Percentiles rank a stretch among this genome's conserved stretches.
phyloP scores from a whole-genome alignment of 2,329 filamentous ascomycete genomes.

The Fusarium tupiense region DNA sequence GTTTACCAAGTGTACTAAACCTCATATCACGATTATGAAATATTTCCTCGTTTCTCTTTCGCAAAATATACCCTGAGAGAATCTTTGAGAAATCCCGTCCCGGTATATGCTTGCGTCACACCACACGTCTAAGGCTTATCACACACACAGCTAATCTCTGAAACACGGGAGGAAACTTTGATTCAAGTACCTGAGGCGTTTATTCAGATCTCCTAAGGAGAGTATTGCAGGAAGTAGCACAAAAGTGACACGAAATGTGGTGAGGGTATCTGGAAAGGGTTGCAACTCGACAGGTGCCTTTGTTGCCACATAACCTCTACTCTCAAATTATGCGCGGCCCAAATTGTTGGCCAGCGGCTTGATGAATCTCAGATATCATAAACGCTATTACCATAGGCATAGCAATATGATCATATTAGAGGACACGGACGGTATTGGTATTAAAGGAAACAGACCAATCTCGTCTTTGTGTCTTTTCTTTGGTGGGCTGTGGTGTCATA shows the following conservation, averaged over 20 bases:
- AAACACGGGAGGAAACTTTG: conserved; percentile 1
- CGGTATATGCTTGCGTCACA: conserved; percentile 23
- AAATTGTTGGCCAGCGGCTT: background rate
- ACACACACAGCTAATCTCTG: conserved; percentile 1
- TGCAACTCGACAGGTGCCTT: background rate
- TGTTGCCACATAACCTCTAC: conserved; percentile 3
- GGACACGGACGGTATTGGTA: background rate
- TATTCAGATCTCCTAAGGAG: background rate
- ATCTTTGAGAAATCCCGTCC: background rate
- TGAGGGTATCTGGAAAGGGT: background rate
- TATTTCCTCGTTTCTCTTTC: background rate
- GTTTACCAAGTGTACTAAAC: conserved; percentile 17
- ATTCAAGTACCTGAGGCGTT: background rate
- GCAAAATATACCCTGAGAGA: background rate
- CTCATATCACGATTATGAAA: conserved; percentile 19
- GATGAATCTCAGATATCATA: conserved; percentile 10
- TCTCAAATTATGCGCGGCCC: background rate
- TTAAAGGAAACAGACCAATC: background rate
- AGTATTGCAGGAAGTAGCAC: background rate
- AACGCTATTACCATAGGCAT: background rate
- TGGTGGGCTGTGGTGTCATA: background rate
- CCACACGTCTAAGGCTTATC: background rate
- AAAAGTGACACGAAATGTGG: background rate
- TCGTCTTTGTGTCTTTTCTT: background rate
- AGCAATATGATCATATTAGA: background rate